Evolutionary conservation across 495 filamentous ascomycete genomes (phyloP).

Genomic region (Xylaria sp.): DNA sequence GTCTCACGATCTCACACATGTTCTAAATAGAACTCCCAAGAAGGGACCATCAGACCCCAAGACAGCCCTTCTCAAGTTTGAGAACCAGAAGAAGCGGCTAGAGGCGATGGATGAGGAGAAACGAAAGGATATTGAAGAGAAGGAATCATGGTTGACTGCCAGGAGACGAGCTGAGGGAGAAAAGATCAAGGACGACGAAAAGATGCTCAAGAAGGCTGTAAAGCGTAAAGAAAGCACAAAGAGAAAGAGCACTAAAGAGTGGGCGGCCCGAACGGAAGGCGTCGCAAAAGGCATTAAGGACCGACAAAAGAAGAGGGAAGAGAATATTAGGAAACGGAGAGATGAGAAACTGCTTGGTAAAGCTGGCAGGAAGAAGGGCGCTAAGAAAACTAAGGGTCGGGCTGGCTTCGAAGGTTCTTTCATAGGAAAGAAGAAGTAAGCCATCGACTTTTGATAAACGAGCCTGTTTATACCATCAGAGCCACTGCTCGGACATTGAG

Average conservation of each 20-base stretch:
- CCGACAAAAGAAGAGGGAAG: constrained; percentile 85
- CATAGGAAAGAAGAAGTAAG: constrained; percentile 55
- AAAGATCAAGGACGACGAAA: constrained; percentile 85
- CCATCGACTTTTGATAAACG: not conserved
- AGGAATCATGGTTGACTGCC: constrained; percentile 92
- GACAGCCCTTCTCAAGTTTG: constrained; percentile 71
- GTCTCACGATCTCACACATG: constrained; percentile 67
- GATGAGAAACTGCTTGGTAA: constrained; percentile 75
- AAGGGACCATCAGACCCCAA: constrained; percentile 82
- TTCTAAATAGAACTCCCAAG: constrained; percentile 64
- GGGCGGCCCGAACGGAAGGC: constrained; percentile 80
- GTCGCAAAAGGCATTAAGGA: constrained; percentile 78
- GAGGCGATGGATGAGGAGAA: constrained; percentile 75
- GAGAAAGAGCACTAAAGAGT: constrained; percentile 87
- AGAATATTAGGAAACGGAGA: constrained; percentile 82
- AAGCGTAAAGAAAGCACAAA: constrained; percentile 91
- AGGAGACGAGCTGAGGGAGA: constrained; percentile 89
- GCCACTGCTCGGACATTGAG: constrained; percentile 1
- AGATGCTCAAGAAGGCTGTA: constrained; percentile 90
- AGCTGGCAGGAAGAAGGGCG: constrained; percentile 64
- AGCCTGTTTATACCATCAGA: constrained; percentile 18
- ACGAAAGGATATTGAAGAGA: constrained; percentile 84
- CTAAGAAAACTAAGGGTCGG: constrained; percentile 63
- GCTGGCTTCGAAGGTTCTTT: constrained; percentile 96
- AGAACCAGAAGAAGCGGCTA: constrained; percentile 75